phyloP scores from a whole-genome alignment of 2,329 filamentous ascomycete species.

The Madurella fahalii region DNA sequence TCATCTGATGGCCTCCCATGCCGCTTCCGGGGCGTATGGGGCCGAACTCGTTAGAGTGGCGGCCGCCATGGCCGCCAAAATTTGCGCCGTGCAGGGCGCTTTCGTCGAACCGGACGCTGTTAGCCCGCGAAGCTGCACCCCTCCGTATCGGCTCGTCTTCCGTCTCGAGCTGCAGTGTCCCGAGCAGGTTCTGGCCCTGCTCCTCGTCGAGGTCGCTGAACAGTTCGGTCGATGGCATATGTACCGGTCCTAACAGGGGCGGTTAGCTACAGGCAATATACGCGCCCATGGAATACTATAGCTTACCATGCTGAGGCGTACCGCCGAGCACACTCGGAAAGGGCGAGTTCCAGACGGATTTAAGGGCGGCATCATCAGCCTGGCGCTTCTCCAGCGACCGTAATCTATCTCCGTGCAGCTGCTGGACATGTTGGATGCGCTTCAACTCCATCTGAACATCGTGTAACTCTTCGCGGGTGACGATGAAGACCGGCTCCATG shows the following conservation, averaged over 20 bases:
- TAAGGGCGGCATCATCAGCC: conserved; percentile 64
- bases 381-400: conserved; percentile 61
- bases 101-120: conserved; percentile 96
- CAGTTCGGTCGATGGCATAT: conserved; percentile 68
- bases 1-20: conserved; percentile 73
- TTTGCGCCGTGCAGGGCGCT: conserved; percentile 84
- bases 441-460: conserved; percentile 68
- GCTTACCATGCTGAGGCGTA: conserved; percentile 80
- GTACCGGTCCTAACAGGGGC: conserved; percentile 61
- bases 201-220: conserved; percentile 76
- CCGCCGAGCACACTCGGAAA: conserved; percentile 82
- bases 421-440: conserved; percentile 61
- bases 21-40: conserved; percentile 74
- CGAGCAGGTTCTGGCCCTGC: conserved; percentile 73
- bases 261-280: conserved; percentile 5
- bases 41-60: conserved; percentile 78
- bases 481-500: conserved; percentile 61
- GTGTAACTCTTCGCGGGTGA: conserved; percentile 61
- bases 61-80: conserved; percentile 72
- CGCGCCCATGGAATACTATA: not conserved
- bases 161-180: conserved; percentile 76
- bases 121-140: conserved; percentile 84
- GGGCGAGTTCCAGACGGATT: conserved; percentile 90
- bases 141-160: conserved; percentile 83
- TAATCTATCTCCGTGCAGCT: conserved; percentile 58